Conservation (phyloP, 805 yeast species). For the Suhomyces tanzawaensis region DNA sequence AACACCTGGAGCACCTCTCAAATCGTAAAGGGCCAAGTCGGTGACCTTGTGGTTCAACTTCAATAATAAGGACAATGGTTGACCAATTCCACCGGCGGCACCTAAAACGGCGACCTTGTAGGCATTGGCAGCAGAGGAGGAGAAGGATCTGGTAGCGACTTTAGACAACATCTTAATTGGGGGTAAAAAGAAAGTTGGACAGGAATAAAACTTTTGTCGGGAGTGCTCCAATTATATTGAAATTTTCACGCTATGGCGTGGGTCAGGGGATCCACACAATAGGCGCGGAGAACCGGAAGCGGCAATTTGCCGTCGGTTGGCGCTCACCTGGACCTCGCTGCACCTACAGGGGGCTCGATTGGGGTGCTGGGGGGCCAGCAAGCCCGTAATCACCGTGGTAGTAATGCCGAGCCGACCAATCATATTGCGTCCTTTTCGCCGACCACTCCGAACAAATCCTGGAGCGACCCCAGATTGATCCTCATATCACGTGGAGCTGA, state of each 20-base stretch:
- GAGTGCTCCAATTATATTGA: slow-evolving; percentile 3
- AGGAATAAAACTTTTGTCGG: neutral
- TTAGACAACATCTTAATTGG: slow-evolving; percentile 49
- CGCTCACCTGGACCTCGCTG: too few species aligned
- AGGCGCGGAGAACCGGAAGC: too few species aligned
- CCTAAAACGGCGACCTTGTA: slow-evolving; percentile 77
- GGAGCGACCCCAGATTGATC: too few species aligned
- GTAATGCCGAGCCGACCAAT: slow-evolving; percentile 4
- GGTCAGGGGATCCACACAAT: too few species aligned
- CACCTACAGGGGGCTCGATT: too few species aligned
- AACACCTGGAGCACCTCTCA: slow-evolving; percentile 92
- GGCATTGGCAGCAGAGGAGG: slow-evolving; percentile 62
- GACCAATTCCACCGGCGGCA: slow-evolving; percentile 93
- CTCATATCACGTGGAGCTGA: too few species aligned
- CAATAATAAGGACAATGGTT: slow-evolving; percentile 76
- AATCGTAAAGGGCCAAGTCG: slow-evolving; percentile 80
- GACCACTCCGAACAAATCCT: slow-evolving; percentile 3
- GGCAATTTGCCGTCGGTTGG: too few species aligned
- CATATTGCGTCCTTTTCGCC: slow-evolving; percentile 4
- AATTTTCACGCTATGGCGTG: neutral
- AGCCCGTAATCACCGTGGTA: too few species aligned
- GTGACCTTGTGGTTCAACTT: slow-evolving; percentile 88
- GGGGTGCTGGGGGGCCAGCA: neutral
- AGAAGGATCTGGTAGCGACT: slow-evolving; percentile 61
- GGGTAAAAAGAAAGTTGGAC: neutral